These are phyloP conservation scores for Periglandula ipomoeae DNA, from an alignment of 2,329 filamentous ascomycete genomes.

Conservation along the genomic window DNA sequence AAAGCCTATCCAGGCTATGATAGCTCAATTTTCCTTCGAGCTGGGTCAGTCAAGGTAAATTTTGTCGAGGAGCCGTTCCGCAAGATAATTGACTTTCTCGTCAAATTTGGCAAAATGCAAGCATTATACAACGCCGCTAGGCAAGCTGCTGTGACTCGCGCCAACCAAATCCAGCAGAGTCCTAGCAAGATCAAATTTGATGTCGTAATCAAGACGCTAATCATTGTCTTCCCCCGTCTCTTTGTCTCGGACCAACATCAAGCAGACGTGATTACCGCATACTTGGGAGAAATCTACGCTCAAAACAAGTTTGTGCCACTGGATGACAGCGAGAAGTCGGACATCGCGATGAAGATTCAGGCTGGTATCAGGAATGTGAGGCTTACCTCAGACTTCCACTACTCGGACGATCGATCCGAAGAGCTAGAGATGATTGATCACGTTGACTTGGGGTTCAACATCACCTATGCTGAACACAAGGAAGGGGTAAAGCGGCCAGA, in stretches of 20 bases:
- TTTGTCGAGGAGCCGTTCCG: conserved; percentile 96
- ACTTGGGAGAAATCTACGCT: conserved; percentile 93
- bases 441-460: conserved; percentile 85
- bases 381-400: conserved; percentile 83
- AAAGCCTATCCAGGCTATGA: conserved; percentile 88
- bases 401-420: conserved; percentile 60
- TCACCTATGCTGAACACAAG: conserved; percentile 85
- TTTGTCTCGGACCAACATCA: conserved; percentile 60
- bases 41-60: conserved; percentile 92
- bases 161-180: conserved; percentile 84
- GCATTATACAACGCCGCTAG: conserved; percentile 96
- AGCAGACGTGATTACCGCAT: conserved; percentile 80
- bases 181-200: conserved; percentile 90
- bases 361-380: conserved; percentile 88
- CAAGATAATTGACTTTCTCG: conserved; percentile 94
- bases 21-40: conserved; percentile 79
- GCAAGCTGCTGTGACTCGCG: conserved; percentile 87
- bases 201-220: conserved; percentile 86
- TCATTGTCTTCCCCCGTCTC: conserved; percentile 83
- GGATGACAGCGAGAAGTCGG: conserved; percentile 63
- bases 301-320: conserved; percentile 86
- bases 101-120: conserved; percentile 99
- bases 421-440: conserved; percentile 96
- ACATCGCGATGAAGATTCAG: conserved; percentile 79
- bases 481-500: conserved; percentile 72